Conservation (phyloP, 768 basidiomycete genomes). For the Exidia glandulosa region DNA sequence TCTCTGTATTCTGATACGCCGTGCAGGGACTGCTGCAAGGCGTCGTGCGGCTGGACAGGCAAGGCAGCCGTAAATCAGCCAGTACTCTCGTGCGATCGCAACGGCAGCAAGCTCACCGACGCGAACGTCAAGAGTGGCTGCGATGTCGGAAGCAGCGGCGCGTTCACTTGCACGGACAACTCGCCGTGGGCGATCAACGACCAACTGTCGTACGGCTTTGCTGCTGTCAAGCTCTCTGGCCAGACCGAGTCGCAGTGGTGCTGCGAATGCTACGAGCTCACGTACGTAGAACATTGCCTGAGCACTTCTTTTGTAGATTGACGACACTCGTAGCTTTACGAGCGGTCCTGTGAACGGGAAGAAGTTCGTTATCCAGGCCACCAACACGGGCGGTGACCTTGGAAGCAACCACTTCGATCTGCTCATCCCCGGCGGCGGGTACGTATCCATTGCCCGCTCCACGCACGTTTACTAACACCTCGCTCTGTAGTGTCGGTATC, state of each 20-base stretch:
- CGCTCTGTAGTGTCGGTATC: slow-evolving; percentile 10
- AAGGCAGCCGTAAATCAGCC: slow-evolving; percentile 7
- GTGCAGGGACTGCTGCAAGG: slow-evolving; percentile 11
- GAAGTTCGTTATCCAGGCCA: slow-evolving; percentile 7
- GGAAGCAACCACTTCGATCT: slow-evolving; percentile 8
- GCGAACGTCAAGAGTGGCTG: slow-evolving; percentile 5
- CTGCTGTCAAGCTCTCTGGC: slow-evolving; percentile 9
- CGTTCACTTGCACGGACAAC: slow-evolving; percentile 9
- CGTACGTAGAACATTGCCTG: background rate
- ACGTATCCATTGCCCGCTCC: background rate
- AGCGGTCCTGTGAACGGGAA: slow-evolving; percentile 7
- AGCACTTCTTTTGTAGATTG: background rate
- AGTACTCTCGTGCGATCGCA: slow-evolving; percentile 8
- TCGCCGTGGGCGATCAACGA: slow-evolving; percentile 8
- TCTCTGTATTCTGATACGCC: background rate
- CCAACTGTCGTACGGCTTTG: slow-evolving; percentile 9
- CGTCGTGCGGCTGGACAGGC: slow-evolving; percentile 10
- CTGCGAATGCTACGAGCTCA: slow-evolving; percentile 11
- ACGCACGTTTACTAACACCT: background rate
- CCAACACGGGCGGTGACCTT: slow-evolving; percentile 11
- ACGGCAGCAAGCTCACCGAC: slow-evolving; percentile 2
- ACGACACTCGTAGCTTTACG: slow-evolving; percentile 6
- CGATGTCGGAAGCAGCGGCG: slow-evolving; percentile 6
- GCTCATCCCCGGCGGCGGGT: slow-evolving; percentile 10
- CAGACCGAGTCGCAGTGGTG: slow-evolving; percentile 7